phyloP scores from a whole-genome alignment of 2,329 filamentous ascomycete genomes.

The Colletotrichum coccodes region DNA sequence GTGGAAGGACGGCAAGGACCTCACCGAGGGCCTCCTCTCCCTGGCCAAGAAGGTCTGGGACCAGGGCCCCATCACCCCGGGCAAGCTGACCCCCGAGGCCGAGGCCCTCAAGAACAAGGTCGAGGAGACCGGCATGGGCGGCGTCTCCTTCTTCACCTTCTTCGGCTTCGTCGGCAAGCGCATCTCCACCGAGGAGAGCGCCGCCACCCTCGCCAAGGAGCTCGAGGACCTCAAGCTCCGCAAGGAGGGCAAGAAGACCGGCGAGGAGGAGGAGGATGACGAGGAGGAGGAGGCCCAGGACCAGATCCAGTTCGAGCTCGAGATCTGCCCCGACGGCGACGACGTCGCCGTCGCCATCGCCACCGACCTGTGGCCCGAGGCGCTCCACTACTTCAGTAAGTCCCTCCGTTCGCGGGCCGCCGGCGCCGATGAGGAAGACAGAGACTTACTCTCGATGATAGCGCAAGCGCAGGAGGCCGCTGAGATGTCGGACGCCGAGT shows the following conservation, averaged over 20 bases:
- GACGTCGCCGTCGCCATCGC: conserved; percentile 82
- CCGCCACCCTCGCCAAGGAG: conserved; percentile 68
- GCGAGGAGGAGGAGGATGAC: conserved; percentile 59
- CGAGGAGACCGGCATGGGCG: conserved; percentile 69
- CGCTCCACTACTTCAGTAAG: conserved; percentile 92
- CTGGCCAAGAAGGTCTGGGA: conserved; percentile 77
- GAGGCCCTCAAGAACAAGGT: conserved; percentile 65
- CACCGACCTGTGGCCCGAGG: conserved; percentile 89
- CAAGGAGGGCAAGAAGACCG: conserved; percentile 61
- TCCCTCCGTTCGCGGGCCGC: conserved; percentile 37
- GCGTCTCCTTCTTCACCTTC: conserved; percentile 86
- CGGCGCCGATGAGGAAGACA: background rate
- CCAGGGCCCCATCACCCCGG: conserved; percentile 51
- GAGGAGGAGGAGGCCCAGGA: conserved; percentile 71
- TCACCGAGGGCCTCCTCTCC: conserved; percentile 83
- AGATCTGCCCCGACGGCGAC: conserved; percentile 90
- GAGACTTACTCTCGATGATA: conserved; percentile 41
- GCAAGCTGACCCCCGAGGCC: conserved; percentile 53
- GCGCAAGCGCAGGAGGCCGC: conserved; percentile 78
- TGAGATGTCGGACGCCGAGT: conserved; percentile 74
- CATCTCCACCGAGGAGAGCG: conserved; percentile 78
- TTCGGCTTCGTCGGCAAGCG: conserved; percentile 82
- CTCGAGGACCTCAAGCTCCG: conserved; percentile 63
- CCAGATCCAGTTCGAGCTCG: conserved; percentile 74
- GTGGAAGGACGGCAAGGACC: conserved; percentile 88